These are phyloP conservation scores for Leccinum incarnatum DNA, from an alignment of 768 basidiomycete genomes.

Conservation along the genomic window DNA sequence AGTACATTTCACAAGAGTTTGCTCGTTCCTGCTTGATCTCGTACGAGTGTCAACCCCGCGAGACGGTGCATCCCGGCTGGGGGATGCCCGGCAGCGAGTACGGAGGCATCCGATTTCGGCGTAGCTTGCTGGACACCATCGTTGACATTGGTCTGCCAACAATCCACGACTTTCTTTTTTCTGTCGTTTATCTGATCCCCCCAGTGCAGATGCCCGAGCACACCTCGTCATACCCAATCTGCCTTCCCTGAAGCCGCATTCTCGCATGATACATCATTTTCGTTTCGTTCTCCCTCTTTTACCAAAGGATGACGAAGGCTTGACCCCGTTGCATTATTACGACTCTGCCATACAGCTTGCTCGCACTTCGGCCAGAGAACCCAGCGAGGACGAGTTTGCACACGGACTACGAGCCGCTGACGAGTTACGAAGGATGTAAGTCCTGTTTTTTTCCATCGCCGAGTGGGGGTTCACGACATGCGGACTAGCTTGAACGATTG, in stretches of 20 bases:
- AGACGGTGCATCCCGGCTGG: slow-evolving; percentile 70
- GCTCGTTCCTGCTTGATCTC: slow-evolving; percentile 70
- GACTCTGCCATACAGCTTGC: slow-evolving; percentile 75
- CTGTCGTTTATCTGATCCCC: slow-evolving; percentile 1
- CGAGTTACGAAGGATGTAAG: slow-evolving; percentile 59
- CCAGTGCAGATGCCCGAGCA: slow-evolving; percentile 56
- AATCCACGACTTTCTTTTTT: not conserved
- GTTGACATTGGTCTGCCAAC: slow-evolving; percentile 56
- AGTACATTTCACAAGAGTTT: slow-evolving; percentile 72
- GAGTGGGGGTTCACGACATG: not conserved
- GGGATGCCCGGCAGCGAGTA: slow-evolving; percentile 65
- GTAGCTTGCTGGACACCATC: slow-evolving; percentile 68
- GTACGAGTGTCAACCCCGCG: slow-evolving; percentile 68
- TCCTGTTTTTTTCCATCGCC: not conserved
- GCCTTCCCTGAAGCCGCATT: slow-evolving; percentile 66
- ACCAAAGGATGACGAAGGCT: slow-evolving; percentile 57
- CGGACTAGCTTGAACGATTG: slow-evolving; percentile 56
- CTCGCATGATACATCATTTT: slow-evolving; percentile 77
- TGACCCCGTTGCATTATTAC: slow-evolving; percentile 71
- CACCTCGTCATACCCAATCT: slow-evolving; percentile 72
- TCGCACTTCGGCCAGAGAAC: slow-evolving; percentile 55
- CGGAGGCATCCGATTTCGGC: slow-evolving; percentile 61
- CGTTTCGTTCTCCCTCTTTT: slow-evolving; percentile 69
- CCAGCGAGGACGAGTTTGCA: slow-evolving; percentile 65
- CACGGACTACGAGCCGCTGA: slow-evolving; percentile 59